These are phyloP conservation scores for Hypoxylon subgilvum DNA, from an alignment of 495 filamentous ascomycete species.

Conservation along the genomic window DNA sequence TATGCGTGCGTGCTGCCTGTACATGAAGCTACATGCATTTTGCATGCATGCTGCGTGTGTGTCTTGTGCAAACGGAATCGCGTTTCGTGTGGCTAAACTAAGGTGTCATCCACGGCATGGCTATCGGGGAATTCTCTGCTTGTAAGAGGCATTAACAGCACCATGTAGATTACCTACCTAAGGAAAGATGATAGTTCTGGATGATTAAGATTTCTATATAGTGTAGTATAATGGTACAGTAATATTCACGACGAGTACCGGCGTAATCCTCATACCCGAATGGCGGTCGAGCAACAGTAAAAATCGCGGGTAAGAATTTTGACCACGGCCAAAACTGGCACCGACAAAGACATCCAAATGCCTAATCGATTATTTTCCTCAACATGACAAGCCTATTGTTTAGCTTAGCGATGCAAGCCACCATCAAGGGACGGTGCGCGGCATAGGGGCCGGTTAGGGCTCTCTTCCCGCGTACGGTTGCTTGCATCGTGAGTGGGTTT, in stretches of 20 bases:
- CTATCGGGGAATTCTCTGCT: slow-evolving; percentile 34
- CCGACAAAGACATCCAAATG: neutral
- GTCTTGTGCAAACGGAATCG: slow-evolving; percentile 41
- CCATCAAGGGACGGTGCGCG: slow-evolving; percentile 32
- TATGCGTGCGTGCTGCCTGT: slow-evolving; percentile 31
- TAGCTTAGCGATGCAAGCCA: slow-evolving; percentile 29
- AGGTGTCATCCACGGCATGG: slow-evolving; percentile 24
- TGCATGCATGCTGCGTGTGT: slow-evolving; percentile 32
- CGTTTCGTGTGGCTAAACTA: slow-evolving; percentile 31
- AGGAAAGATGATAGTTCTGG: too few relatives aligned
- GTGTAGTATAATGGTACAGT: too few relatives aligned
- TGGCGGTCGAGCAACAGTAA: too few relatives aligned
- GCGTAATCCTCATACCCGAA: too few relatives aligned
- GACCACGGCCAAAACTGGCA: neutral
- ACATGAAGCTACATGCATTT: slow-evolving; percentile 27
- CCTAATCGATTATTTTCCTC: neutral
- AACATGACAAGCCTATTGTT: slow-evolving; percentile 25
- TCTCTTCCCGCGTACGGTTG: slow-evolving; percentile 35
- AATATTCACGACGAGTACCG: too few relatives aligned
- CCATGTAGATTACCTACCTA: neutral
- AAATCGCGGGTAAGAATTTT: neutral
- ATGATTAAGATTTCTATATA: too few relatives aligned
- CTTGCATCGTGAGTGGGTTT: slow-evolving; percentile 38
- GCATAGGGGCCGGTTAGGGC: slow-evolving; percentile 39
- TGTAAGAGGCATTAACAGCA: slow-evolving; percentile 11